Evolutionary conservation across 2,329 filamentous ascomycete genomes (phyloP).

Genomic region (Penicillium sp.): DNA sequence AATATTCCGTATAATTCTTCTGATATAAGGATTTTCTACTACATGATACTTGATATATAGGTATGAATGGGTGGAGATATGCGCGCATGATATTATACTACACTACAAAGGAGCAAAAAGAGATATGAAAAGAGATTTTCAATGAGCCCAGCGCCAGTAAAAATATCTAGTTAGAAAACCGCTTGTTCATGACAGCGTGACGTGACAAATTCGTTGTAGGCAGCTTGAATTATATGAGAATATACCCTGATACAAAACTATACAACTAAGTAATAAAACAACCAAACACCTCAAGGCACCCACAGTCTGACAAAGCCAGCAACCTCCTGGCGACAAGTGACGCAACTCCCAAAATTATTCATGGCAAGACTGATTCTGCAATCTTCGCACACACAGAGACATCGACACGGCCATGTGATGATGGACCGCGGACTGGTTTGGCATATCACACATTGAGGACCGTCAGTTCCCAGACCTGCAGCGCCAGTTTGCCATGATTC

Average conservation of each 20-base stretch:
- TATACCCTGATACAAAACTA: neutral
- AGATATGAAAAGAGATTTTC: neutral
- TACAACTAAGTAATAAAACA: neutral
- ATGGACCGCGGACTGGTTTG: constrained; percentile 81
- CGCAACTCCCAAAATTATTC: constrained; percentile 96
- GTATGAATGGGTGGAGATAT: neutral
- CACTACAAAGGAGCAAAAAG: neutral
- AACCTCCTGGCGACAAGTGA: constrained; percentile 86
- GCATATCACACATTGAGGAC: constrained; percentile 89
- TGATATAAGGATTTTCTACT: neutral
- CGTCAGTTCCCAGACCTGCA: constrained; percentile 66
- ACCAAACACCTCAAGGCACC: constrained; percentile 56
- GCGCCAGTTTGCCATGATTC: constrained; percentile 65
- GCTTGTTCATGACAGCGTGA: neutral
- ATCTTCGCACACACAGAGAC: constrained; percentile 89
- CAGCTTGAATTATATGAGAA: neutral
- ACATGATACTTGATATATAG: neutral
- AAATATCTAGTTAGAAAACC: neutral
- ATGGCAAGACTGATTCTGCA: constrained; percentile 89
- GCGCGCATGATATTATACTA: neutral
- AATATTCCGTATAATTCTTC: neutral
- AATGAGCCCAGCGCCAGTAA: neutral
- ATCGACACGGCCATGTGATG: constrained; percentile 94
- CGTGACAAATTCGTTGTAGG: neutral
- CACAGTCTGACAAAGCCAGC: constrained; percentile 86